Evolutionary conservation across 2,329 filamentous ascomycete genomes (phyloP).

Genomic region (Arthrinium puccinioides): DNA sequence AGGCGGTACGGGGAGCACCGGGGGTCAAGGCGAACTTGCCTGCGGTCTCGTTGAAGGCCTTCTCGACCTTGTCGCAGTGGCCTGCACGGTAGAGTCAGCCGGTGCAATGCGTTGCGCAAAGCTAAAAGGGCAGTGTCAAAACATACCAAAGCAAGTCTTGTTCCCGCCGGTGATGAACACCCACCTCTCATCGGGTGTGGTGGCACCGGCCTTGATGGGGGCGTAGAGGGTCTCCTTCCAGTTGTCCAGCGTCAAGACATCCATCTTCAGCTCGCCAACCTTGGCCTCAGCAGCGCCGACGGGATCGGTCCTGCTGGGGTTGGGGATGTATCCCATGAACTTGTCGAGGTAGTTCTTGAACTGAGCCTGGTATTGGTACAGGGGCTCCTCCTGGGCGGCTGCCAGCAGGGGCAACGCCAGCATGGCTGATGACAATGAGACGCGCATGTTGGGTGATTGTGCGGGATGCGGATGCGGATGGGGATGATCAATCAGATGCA

Average conservation of each 20-base stretch:
- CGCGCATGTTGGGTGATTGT: constrained; percentile 42
- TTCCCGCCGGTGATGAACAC: constrained; percentile 68
- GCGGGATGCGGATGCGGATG: constrained; percentile 3
- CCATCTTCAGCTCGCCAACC: constrained; percentile 42
- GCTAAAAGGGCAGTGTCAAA: not conserved
- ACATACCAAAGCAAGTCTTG: constrained; percentile 64
- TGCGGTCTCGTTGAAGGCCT: constrained; percentile 60
- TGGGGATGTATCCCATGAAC: constrained; percentile 44
- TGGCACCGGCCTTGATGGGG: constrained; percentile 50
- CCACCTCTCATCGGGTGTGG: constrained; percentile 68
- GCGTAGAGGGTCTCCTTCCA: constrained; percentile 63
- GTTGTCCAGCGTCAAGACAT: constrained; percentile 58
- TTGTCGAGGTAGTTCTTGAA: constrained; percentile 55
- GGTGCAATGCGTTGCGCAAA: constrained; percentile 5
- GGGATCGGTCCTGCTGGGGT: constrained; percentile 32
- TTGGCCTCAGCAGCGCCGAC: constrained; percentile 41
- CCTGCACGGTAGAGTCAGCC: constrained; percentile 33
- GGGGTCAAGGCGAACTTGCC: constrained; percentile 54
- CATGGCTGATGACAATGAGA: constrained; percentile 41
- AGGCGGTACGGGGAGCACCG: constrained; percentile 58
- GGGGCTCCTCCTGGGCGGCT: constrained; percentile 43
- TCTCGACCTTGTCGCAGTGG: constrained; percentile 56
- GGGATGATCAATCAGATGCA: constrained; percentile 5
- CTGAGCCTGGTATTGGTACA: constrained; percentile 50
- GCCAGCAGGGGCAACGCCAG: constrained; percentile 50